phyloP scores from a whole-genome alignment of 805 yeast genomes.

The Candida sanyiensis region DNA sequence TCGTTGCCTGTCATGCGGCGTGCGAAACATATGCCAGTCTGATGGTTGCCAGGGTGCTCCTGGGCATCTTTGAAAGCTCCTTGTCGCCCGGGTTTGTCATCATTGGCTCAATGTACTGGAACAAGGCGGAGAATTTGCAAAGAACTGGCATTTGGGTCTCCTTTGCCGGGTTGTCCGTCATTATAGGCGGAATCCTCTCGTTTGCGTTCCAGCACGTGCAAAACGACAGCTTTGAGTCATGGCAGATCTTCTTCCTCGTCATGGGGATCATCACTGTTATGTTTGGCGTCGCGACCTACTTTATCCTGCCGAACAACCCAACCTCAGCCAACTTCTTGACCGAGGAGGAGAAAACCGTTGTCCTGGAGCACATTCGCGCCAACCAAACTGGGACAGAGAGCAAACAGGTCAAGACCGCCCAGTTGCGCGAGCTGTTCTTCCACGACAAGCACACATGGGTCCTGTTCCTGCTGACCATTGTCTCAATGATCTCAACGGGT shows the following conservation, averaged over 20 bases:
- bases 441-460: conserved; percentile 46
- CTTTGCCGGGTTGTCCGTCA: conserved; percentile 48
- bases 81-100: conserved; percentile 52
- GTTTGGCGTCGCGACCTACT: conserved; percentile 41
- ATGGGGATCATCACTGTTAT: conserved; percentile 48
- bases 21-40: conserved; percentile 47
- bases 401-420: conserved; percentile 35
- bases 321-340: conserved; percentile 30
- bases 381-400: conserved; percentile 47
- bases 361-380: conserved; percentile 37
- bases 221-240: conserved; percentile 39
- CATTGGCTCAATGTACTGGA: conserved; percentile 59
- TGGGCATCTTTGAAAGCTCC: conserved; percentile 51
- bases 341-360: conserved; percentile 36
- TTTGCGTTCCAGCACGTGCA: conserved; percentile 49
- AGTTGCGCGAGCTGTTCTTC: conserved; percentile 38
- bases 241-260: conserved; percentile 56
- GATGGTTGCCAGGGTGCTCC: conserved; percentile 47
- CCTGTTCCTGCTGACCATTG: conserved; percentile 37
- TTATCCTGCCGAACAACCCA: conserved; percentile 48
- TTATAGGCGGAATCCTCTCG: conserved; percentile 41
- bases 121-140: conserved; percentile 43
- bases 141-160: conserved; percentile 53
- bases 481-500: conserved; percentile 46
- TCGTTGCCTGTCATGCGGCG: conserved; percentile 46